A percentile compares a stretch with the other conserved stretches of the same genome.
phyloP scores from a whole-genome alignment of 768 basidiomycete genomes.

The Podaxis sp. region DNA sequence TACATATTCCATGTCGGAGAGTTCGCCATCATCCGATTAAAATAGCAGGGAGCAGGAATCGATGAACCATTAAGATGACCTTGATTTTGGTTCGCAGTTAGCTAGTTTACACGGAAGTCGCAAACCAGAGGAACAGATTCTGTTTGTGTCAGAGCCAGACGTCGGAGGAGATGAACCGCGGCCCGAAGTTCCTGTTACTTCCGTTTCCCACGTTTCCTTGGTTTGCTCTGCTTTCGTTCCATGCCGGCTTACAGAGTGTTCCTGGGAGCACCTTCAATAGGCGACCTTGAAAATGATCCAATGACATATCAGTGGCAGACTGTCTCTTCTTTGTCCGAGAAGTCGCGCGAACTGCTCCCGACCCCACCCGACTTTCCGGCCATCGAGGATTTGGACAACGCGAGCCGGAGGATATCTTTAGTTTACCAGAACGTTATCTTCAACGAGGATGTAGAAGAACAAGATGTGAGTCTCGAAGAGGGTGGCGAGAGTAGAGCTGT shows the following conservation, averaged over 20 bases:
- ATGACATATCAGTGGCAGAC: constrained; percentile 25
- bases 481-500: constrained; percentile 15
- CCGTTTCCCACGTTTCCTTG: too few species aligned
- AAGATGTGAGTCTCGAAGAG: constrained; percentile 16
- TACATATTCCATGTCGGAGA: too few species aligned
- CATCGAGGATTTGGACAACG: constrained; percentile 54
- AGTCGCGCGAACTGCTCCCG: not conserved
- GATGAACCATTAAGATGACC: too few species aligned
- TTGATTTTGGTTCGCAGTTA: too few species aligned
- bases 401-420: constrained; percentile 65
- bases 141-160: too few species aligned
- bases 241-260: constrained; percentile 49
- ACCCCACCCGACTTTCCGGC: constrained; percentile 11
- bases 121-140: too few species aligned
- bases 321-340: constrained; percentile 20
- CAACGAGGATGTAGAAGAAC: constrained; percentile 33
- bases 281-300: constrained; percentile 36
- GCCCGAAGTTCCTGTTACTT: too few species aligned
- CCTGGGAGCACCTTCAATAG: constrained; percentile 44
- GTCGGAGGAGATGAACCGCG: too few species aligned
- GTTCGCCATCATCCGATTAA: too few species aligned
- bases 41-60: too few species aligned
- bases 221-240: too few species aligned
- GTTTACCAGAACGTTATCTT: constrained; percentile 78
- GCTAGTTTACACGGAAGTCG: too few species aligned